phyloP scores from a whole-genome alignment of 2,329 filamentous ascomycete species.

The Penicillium sp. region DNA sequence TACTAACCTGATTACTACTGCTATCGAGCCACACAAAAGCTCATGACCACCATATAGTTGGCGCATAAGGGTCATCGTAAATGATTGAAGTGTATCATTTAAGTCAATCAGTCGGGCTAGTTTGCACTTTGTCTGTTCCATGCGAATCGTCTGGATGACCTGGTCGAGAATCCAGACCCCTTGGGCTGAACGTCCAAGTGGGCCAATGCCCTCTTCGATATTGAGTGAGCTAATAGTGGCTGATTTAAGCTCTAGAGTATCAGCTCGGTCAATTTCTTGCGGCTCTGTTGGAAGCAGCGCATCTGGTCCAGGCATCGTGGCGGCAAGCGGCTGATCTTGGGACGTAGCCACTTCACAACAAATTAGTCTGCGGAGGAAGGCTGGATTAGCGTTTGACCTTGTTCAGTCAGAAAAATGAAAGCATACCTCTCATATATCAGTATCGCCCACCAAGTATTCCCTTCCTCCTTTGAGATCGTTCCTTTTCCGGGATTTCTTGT shows the following conservation, averaged over 20 bases:
- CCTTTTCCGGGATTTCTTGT: not conserved
- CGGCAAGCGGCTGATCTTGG: slow-evolving; percentile 2
- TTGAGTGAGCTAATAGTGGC: not conserved
- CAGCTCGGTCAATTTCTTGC: not conserved
- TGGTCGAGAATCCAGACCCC: slow-evolving; percentile 11
- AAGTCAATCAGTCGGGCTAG: not conserved
- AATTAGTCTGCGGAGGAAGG: not conserved
- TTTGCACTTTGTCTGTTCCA: not conserved
- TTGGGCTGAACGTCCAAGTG: slow-evolving; percentile 7
- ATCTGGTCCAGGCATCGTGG: slow-evolving; percentile 3
- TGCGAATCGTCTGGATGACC: slow-evolving; percentile 4
- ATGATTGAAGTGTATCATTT: slow-evolving; percentile 4
- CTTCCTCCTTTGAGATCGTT: slow-evolving; percentile 6
- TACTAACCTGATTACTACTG: slow-evolving; percentile 9
- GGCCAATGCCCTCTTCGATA: not conserved
- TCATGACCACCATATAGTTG: slow-evolving; percentile 3
- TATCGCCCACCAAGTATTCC: slow-evolving; percentile 11
- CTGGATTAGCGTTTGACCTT: not conserved
- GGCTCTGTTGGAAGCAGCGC: slow-evolving; percentile 6
- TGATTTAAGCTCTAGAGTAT: not conserved
- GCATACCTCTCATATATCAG: slow-evolving; percentile 7
- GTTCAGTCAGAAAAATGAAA: not conserved
- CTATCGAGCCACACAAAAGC: slow-evolving; percentile 8
- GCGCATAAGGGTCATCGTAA: slow-evolving; percentile 1
- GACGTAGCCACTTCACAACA: not conserved